Percentiles rank a stretch among this genome's conserved stretches.
These are phyloP conservation scores for Cymbidium sinense DNA, from an alignment of 106 monocot species.

Conservation along the genomic window DNA sequence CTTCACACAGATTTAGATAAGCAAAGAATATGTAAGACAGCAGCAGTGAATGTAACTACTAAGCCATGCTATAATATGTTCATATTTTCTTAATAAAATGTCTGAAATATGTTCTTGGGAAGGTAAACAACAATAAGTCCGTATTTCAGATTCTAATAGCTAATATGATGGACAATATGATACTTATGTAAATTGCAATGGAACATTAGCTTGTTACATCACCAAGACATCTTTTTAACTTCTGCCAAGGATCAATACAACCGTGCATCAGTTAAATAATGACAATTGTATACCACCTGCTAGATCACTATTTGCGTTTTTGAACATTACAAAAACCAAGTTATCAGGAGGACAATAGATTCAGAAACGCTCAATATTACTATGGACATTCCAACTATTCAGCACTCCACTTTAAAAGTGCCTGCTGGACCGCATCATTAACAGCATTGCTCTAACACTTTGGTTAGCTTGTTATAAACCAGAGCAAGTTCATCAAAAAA, in stretches of 20 bases:
- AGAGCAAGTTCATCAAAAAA: not conserved
- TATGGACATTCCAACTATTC: not conserved
- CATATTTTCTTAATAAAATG: not conserved
- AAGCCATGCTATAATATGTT: not conserved
- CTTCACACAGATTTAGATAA: constrained; percentile 22
- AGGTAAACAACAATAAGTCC: not conserved
- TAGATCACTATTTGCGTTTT: not conserved
- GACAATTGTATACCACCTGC: not conserved
- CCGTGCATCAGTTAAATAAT: not conserved
- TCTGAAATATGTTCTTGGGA: not conserved
- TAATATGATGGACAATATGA: not conserved
- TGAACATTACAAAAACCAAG: not conserved
- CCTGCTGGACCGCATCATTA: not conserved
- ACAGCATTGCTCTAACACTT: not conserved
- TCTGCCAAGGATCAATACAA: not conserved
- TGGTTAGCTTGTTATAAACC: not conserved
- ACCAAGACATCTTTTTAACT: not conserved
- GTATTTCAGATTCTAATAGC: not conserved
- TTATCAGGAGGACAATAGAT: not conserved
- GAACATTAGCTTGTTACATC: not conserved
- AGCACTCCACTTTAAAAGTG: not conserved
- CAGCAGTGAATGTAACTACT: not conserved
- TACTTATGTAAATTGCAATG: not conserved
- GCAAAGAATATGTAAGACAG: not conserved
- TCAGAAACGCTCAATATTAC: not conserved